phyloP scores from a whole-genome alignment of 805 yeast genomes.

The Maudiozyma bulderi region DNA sequence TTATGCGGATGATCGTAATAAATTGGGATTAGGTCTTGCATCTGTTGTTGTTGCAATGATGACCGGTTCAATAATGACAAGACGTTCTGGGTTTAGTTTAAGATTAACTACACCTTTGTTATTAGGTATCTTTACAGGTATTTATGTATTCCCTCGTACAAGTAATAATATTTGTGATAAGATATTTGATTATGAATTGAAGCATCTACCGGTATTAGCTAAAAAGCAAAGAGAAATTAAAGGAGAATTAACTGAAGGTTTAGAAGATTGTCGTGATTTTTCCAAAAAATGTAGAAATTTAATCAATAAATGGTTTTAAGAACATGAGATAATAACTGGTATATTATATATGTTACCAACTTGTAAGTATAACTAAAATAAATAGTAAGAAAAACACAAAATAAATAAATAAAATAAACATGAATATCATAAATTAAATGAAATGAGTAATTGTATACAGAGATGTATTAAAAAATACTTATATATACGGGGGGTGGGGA shows the following conservation, averaged over 20 bases:
- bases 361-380: neutral
- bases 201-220: conserved; percentile 20
- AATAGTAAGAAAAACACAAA: neutral
- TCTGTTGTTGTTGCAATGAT: conserved; percentile 47
- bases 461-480: neutral
- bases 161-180: conserved; percentile 39
- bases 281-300: neutral
- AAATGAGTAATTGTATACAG: neutral
- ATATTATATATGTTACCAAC: neutral
- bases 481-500: neutral
- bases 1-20: conserved; percentile 45
- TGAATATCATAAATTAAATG: neutral
- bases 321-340: neutral
- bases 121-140: conserved; percentile 44
- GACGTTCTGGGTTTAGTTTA: conserved; percentile 40
- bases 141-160: conserved; percentile 49
- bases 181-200: conserved; percentile 41
- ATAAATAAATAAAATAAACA: neutral
- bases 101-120: conserved; percentile 42
- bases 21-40: conserved; percentile 46
- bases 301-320: conserved; percentile 3
- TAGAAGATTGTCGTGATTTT: conserved; percentile 4
- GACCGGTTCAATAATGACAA: conserved; percentile 51
- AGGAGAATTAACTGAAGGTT: conserved; percentile 6
- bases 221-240: conserved; percentile 17